phyloP scores from a whole-genome alignment of 208 protist species.

The Tritrichomonas musculus region DNA sequence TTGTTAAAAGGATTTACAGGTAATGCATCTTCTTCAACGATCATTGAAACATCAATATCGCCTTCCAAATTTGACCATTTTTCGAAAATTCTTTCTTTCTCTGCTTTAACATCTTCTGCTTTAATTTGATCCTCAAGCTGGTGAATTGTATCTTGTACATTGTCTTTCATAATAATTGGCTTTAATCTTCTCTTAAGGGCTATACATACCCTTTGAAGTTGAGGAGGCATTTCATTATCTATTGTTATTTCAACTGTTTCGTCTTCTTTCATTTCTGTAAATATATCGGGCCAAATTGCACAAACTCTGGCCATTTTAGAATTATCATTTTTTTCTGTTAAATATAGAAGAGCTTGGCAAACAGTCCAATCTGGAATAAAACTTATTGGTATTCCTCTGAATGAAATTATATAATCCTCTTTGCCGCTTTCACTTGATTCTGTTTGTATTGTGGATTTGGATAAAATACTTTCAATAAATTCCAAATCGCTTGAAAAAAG shows the following conservation, averaged over 20 bases:
- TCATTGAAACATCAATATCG: neutral
- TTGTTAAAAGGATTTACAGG: neutral
- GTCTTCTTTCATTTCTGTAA: neutral
- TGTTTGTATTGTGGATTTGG: no score
- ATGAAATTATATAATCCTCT: no score
- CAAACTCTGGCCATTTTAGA: neutral
- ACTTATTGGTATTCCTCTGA: neutral
- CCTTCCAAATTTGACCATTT: neutral
- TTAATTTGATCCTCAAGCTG: neutral
- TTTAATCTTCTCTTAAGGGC: neutral
- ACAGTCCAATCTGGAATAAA: neutral
- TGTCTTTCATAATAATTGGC: neutral
- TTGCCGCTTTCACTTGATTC: no score
- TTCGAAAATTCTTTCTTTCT: neutral
- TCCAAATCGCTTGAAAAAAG: neutral
- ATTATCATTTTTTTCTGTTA: neutral
- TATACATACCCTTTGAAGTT: neutral
- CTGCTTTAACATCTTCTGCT: neutral
- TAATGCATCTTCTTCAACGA: neutral
- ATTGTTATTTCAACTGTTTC: neutral
- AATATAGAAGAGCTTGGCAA: neutral
- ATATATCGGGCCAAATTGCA: neutral
- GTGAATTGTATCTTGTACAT: neutral
- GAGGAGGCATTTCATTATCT: neutral
- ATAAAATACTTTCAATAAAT: neutral